Conservation (phyloP, 345 rosid species). For the Salix exigua region DNA sequence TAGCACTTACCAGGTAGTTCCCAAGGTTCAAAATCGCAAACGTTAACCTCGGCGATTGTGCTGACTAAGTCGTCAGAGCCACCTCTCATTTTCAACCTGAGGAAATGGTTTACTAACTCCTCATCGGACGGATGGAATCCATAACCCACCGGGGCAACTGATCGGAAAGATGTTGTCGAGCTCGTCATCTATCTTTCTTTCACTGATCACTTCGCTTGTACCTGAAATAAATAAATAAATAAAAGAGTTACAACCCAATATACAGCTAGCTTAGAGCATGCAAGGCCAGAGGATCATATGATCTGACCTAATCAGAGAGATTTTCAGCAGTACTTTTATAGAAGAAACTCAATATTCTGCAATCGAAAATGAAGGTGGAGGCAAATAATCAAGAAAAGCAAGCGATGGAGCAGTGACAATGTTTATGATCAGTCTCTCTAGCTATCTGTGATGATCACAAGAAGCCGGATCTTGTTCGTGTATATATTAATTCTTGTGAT, state of each 20-base stretch:
- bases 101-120: constrained; percentile 33
- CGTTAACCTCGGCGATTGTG: constrained; percentile 33
- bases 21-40: constrained; percentile 48
- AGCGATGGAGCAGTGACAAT: not conserved
- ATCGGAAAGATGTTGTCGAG: not conserved
- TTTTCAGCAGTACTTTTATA: no score
- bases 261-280: no score
- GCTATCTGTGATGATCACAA: no score
- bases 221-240: not conserved
- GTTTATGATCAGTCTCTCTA: no score
- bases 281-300: no score
- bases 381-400: not conserved
- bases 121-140: constrained; percentile 46
- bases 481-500: no score
- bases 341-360: no score
- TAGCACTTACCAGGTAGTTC: constrained; percentile 32
- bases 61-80: not conserved
- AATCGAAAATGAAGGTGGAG: no score
- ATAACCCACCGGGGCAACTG: not conserved
- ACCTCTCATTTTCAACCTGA: constrained; percentile 30
- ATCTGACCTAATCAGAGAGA: no score
- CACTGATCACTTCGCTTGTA: not conserved
- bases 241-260: no score
- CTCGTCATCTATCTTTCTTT: not conserved
- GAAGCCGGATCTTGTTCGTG: not conserved